Conservation (phyloP, 2,329 filamentous ascomycete species). For the Kalmusia sp. region DNA sequence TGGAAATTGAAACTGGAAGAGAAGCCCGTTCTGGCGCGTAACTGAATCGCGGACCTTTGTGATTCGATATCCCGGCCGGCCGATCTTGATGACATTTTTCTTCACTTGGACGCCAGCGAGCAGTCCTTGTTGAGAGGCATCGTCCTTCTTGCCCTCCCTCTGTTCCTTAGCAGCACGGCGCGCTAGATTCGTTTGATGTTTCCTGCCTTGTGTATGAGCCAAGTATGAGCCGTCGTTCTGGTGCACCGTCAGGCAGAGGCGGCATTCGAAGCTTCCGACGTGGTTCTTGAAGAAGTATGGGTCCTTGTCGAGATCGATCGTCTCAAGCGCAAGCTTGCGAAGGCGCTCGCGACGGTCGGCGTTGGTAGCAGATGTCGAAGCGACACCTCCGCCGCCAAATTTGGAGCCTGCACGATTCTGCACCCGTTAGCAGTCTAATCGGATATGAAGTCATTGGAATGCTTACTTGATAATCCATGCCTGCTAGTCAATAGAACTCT, state of each 20-base stretch:
- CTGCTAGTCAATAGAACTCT: slow-evolving; percentile 3
- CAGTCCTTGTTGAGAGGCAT: slow-evolving; percentile 76
- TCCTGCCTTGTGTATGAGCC: slow-evolving; percentile 96
- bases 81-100: slow-evolving; percentile 91
- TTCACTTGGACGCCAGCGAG: slow-evolving; percentile 71
- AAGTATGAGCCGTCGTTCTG: slow-evolving; percentile 99
- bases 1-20: slow-evolving; percentile 97
- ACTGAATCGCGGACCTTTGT: slow-evolving; percentile 92
- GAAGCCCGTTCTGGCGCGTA: slow-evolving; percentile 83
- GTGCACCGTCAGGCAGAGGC: slow-evolving; percentile 95
- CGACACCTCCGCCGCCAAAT: slow-evolving; percentile 96
- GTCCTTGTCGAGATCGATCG: slow-evolving; percentile 98
- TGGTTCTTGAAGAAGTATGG: slow-evolving; percentile 99
- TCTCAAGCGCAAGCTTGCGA: slow-evolving; percentile 96
- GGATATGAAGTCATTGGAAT: neutral
- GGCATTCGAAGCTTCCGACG: slow-evolving; percentile 96
- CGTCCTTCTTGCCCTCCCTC: slow-evolving; percentile 78
- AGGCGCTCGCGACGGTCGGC: slow-evolving; percentile 96
- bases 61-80: slow-evolving; percentile 95
- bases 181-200: slow-evolving; percentile 98
- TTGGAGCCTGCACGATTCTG: slow-evolving; percentile 96
- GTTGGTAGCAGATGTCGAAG: slow-evolving; percentile 90
- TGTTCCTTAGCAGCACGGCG: slow-evolving; percentile 94
- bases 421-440: slow-evolving; percentile 20
- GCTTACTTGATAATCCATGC: slow-evolving; percentile 61